Base-by-base conservation (phyloP, 1,284 basidiomycete genomes). In the Boletellus deceptivus region DNA sequence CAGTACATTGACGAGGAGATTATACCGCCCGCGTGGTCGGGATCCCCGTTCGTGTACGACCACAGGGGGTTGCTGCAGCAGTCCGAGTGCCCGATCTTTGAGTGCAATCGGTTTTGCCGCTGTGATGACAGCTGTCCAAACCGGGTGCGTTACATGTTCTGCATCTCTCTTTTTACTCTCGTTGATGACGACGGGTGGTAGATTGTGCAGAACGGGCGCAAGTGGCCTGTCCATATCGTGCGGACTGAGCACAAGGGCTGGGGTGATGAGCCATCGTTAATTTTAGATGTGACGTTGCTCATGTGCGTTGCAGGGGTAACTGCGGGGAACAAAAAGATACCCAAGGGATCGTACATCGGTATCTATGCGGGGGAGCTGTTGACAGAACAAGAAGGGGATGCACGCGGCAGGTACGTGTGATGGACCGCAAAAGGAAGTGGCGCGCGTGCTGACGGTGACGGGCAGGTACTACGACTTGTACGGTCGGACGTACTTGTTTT, bases 361-460 rank as follows among this genome's bases (percentile, higher is more conserved):
- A 77, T 91, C 1, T 96, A 96, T 66, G 75, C 91, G 2, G 93
- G 93, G 1, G 93, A 97, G 64, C 70, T 93, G 5, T 61, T 96
- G 22, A 82, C 78, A 0, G 86, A 91, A 43, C 70, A 67, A 2
- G 86, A 86, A 47, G 79, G 78, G 2, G 83, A 93, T 41, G 59
- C 68, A 11, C 80, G 93, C 22, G 91, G 88, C 51, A 59, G 59
- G 89, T 89, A 55, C 65, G 83, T 71, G 11, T 22, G 29, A 36
- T 6, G 31, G 29, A 6, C 4, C 1, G 9, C 7, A 16, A 10
- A 27, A 27, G 1, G 4, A 4, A 7, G 9, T 20, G 11, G 10
- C 2, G 33, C 17, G 41, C 13, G 16, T 25, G 16, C 31, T 43
- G 40, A 52, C 16, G 17, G n/a, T 13, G 42, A 27, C 9, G 11